Conservation (phyloP, 805 yeast species). For the Groenewaldozyma salmanticensis region DNA sequence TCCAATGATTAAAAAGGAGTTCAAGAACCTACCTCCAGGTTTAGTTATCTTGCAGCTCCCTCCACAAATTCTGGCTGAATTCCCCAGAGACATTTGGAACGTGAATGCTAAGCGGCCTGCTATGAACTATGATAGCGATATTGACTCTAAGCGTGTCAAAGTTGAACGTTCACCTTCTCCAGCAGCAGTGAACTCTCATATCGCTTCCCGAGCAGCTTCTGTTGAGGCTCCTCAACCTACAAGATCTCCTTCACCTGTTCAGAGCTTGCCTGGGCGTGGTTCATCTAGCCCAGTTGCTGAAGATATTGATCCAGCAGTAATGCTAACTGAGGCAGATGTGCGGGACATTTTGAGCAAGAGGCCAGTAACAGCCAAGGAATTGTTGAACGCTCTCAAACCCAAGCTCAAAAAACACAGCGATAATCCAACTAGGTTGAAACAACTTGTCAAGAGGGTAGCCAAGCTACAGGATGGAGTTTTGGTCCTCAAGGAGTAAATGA, state of each 20-base stretch:
- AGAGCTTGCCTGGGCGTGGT: neutral
- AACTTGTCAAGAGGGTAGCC: conserved; percentile 47
- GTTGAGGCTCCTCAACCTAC: too few species aligned
- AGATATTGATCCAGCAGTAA: conserved; percentile 4
- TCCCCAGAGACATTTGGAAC: conserved; percentile 82
- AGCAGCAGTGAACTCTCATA: too few species aligned
- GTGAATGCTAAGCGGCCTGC: conserved; percentile 41
- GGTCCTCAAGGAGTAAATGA: conserved; percentile 11
- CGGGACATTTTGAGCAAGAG: conserved; percentile 44
- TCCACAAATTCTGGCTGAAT: conserved; percentile 45
- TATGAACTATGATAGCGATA: conserved; percentile 10
- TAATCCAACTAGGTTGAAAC: conserved; percentile 51
- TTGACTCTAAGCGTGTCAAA: conserved; percentile 27
- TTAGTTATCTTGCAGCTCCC: conserved; percentile 57
- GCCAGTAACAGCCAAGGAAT: conserved; percentile 45
- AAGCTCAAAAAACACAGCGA: conserved; percentile 56
- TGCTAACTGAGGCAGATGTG: conserved; percentile 67
- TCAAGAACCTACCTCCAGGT: conserved; percentile 40
- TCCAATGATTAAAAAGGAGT: conserved; percentile 24
- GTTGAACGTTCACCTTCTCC: conserved; percentile 11
- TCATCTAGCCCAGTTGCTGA: conserved; percentile 15
- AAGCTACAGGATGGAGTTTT: conserved; percentile 40
- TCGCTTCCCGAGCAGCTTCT: too few species aligned
- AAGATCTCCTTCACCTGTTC: conserved; percentile 2
- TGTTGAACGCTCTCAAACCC: conserved; percentile 49